Base-by-base conservation (phyloP, 2,329 filamentous ascomycete genomes). In the Ceratocystis variospora region DNA sequence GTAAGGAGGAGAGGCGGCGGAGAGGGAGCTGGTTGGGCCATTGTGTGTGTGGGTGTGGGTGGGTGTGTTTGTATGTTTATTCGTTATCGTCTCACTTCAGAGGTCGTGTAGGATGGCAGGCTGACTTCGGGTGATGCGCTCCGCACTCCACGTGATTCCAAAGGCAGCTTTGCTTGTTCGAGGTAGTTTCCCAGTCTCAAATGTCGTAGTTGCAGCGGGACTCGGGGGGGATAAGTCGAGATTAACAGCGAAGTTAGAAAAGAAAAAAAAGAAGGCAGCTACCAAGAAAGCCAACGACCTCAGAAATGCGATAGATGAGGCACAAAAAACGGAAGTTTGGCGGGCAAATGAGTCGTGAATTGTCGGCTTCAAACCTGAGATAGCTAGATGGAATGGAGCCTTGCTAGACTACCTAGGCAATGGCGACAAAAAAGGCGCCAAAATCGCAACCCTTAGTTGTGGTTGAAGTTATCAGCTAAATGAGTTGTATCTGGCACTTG, bases 1-100 rank as follows among this genome's bases (percentile, higher is more conserved):
- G 82, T 85, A 68, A 90, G 79, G 75, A 90, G 79, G 67, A 85
- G 78, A 31, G 82, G 81, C 46, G 82, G 81, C 46, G 80, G 79
- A 28, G 79, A 77, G 62, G 72, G 72, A 19, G 48, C 45, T 22
- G 73, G 71, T 68, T 73, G 71, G 59, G 76, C 74, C 76, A 77
- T 77, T 66, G 53, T 66, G 61, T 12, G 48, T 44, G 15, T n/a
- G 48, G 19, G 19, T 57, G 19, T 17, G 46, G 15, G 44, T 15
- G 25, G 19, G 45, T 48, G 17, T 1, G 45, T 15, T 6, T 48
- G 45, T 50, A 25, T 41, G 55, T 17, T 19, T 28, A n/a, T 46
- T n/a, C 37, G 46, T 25, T 45, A 7, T 46, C 37, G 28, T 37
- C 41, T 19, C 5, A 31, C 5, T 53, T 12, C 46, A 22, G 7